Percentiles rank a stretch among this genome's conserved stretches.
Evolutionary conservation across 441 rosid genomes (phyloP).

Genomic region (Adansonia gregorii): DNA sequence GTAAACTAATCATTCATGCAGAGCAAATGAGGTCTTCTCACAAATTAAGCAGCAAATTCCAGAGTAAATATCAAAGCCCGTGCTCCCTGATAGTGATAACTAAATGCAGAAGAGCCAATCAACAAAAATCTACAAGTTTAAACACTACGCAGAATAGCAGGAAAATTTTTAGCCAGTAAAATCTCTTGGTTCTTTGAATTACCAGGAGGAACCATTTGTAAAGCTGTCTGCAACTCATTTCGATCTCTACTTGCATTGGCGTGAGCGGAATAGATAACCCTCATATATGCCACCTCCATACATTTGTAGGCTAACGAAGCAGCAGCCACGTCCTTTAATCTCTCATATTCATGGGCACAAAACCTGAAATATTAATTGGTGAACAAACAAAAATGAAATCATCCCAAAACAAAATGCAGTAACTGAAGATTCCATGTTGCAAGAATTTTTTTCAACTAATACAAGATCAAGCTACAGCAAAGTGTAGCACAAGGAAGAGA

Average conservation of each 20-base stretch:
- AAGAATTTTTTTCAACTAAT: not conserved
- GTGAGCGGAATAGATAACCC: slow-evolving; percentile 76
- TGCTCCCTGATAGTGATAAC: too few species aligned
- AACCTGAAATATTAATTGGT: slow-evolving; percentile 51
- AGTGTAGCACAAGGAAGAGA: not conserved
- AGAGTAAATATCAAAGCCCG: not conserved
- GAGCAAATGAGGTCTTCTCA: not conserved
- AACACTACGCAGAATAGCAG: too few species aligned
- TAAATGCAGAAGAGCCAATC: too few species aligned
- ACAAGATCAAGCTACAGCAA: not conserved
- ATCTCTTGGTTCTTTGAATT: slow-evolving; percentile 27
- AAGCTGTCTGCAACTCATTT: slow-evolving; percentile 65
- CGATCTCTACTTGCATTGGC: slow-evolving; percentile 70
- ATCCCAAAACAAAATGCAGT: slow-evolving; percentile 9
- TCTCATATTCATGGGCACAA: slow-evolving; percentile 97
- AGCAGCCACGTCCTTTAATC: slow-evolving; percentile 81
- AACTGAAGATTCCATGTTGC: not conserved
- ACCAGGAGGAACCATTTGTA: slow-evolving; percentile 91
- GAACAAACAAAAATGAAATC: not conserved
- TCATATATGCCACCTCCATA: slow-evolving; percentile 91
- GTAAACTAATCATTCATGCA: slow-evolving; percentile 11
- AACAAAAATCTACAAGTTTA: too few species aligned
- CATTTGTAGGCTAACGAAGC: slow-evolving; percentile 98
- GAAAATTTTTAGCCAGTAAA: not conserved
- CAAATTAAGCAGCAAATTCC: not conserved